A percentile compares a stretch with the other conserved stretches of the same genome.
These are phyloP conservation scores for Fusarium praegraminearum DNA, from an alignment of 2,329 filamentous ascomycete genomes.

Conservation along the genomic window DNA sequence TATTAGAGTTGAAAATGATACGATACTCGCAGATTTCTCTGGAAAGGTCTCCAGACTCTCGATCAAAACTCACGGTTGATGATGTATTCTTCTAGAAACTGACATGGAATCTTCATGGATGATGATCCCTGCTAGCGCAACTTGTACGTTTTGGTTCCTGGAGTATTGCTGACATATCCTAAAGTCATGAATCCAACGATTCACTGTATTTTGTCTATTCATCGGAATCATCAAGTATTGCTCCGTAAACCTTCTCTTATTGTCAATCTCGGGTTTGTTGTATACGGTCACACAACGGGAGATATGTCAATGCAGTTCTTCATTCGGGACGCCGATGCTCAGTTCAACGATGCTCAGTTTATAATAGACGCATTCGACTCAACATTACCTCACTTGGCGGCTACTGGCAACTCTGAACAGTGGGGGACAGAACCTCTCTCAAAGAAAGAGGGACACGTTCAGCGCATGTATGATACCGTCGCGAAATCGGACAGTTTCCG, in stretches of 20 bases:
- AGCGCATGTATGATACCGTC: slow-evolving; percentile 40
- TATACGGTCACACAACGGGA: not conserved
- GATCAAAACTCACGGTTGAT: slow-evolving; percentile 7
- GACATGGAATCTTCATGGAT: slow-evolving; percentile 27
- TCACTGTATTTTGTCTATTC: not conserved
- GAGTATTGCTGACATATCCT: slow-evolving; percentile 20
- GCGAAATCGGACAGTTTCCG: slow-evolving; percentile 44
- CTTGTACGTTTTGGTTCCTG: slow-evolving; percentile 17
- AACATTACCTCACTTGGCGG: slow-evolving; percentile 46
- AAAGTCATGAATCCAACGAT: slow-evolving; percentile 20
- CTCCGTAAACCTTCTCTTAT: not conserved
- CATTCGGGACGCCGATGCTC: slow-evolving; percentile 42
- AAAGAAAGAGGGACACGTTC: slow-evolving; percentile 37
- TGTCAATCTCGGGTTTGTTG: not conserved
- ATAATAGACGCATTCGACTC: slow-evolving; percentile 50
- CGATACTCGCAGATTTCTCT: not conserved
- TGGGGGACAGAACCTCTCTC: slow-evolving; percentile 48
- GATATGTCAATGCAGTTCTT: slow-evolving; percentile 40
- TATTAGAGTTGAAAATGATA: not conserved
- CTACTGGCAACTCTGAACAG: slow-evolving; percentile 47
- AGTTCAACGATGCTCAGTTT: slow-evolving; percentile 47
- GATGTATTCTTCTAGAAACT: slow-evolving; percentile 25
- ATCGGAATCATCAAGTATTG: not conserved
- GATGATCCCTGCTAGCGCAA: slow-evolving; percentile 42
- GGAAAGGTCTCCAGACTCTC: slow-evolving; percentile 11